A percentile compares a stretch with the other conserved stretches of the same genome.
These are phyloP conservation scores for Calonectria multiphialidica DNA, from an alignment of 2,329 filamentous ascomycete species.

Conservation along the genomic window DNA sequence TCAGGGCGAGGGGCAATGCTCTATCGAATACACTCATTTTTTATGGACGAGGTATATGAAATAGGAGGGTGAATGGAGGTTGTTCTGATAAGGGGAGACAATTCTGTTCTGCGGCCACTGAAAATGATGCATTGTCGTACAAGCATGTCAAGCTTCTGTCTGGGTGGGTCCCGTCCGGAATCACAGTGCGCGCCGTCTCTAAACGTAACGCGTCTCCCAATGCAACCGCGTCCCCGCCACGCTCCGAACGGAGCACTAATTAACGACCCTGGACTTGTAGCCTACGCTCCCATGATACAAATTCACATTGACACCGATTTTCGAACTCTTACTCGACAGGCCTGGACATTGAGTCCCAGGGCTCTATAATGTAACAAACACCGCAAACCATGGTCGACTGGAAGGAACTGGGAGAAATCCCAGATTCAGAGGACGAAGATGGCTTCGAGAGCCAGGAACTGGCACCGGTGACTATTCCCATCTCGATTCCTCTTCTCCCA, in stretches of 20 bases:
- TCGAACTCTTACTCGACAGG: slow-evolving; percentile 4
- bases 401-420: slow-evolving; percentile 64
- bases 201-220: slow-evolving; percentile 43
- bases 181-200: slow-evolving; percentile 26
- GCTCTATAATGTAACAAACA: slow-evolving; percentile 44
- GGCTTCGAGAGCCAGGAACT: slow-evolving; percentile 54
- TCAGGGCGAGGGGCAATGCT: slow-evolving; percentile 50
- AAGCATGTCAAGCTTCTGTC: slow-evolving; percentile 7
- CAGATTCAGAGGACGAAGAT: slow-evolving; percentile 64
- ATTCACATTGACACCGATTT: background rate
- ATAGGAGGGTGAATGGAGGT: background rate
- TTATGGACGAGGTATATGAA: background rate
- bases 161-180: background rate
- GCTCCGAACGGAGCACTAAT: slow-evolving; percentile 30
- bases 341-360: slow-evolving; percentile 17
- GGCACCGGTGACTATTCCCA: slow-evolving; percentile 16
- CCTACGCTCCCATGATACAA: slow-evolving; percentile 4
- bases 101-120: background rate
- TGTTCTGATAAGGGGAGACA: background rate
- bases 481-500: slow-evolving; percentile 1
- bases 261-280: slow-evolving; percentile 29
- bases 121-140: background rate
- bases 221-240: slow-evolving; percentile 43
- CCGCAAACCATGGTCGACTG: slow-evolving; percentile 57
- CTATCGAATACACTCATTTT: slow-evolving; percentile 51